A percentile compares a stretch with the other conserved stretches of the same genome.
phyloP scores from a whole-genome alignment of 2,329 filamentous ascomycete species.

The Scedosporium minutisporum region DNA sequence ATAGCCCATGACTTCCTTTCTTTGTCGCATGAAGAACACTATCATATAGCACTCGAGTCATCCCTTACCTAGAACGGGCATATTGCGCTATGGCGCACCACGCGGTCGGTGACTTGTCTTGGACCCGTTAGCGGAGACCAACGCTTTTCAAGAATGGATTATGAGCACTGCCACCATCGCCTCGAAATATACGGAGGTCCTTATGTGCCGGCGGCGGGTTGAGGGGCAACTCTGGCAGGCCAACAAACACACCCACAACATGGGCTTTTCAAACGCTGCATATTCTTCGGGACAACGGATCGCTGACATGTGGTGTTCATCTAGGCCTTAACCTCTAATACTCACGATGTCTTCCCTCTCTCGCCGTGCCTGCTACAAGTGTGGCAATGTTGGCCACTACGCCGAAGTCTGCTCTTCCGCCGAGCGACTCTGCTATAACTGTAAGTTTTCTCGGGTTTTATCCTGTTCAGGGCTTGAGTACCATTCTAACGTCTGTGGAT shows the following conservation, averaged over 20 bases:
- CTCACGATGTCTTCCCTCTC: constrained; percentile 66
- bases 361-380: constrained; percentile 75
- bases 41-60: too few relatives aligned
- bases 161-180: too few relatives aligned
- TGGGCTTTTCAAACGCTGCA: not conserved
- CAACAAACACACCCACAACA: not conserved
- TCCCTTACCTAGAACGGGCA: too few relatives aligned
- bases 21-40: not conserved
- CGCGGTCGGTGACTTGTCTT: too few relatives aligned
- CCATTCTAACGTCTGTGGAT: constrained; percentile 14
- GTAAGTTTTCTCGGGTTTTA: constrained; percentile 42
- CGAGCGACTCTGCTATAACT: constrained; percentile 99
- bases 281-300: not conserved
- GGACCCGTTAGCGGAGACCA: too few relatives aligned
- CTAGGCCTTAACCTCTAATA: constrained; percentile 6
- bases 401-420: constrained; percentile 93
- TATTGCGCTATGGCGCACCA: too few relatives aligned
- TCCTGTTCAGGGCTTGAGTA: not conserved
- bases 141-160: too few relatives aligned
- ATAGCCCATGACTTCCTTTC: not conserved
- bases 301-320: not conserved
- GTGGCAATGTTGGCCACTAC: constrained; percentile 73
- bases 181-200: too few relatives aligned
- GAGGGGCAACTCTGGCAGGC: not conserved
- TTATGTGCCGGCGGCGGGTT: too few relatives aligned